phyloP scores from a whole-genome alignment of 148 eudicot genomes.

The Chenopodium suecicum region DNA sequence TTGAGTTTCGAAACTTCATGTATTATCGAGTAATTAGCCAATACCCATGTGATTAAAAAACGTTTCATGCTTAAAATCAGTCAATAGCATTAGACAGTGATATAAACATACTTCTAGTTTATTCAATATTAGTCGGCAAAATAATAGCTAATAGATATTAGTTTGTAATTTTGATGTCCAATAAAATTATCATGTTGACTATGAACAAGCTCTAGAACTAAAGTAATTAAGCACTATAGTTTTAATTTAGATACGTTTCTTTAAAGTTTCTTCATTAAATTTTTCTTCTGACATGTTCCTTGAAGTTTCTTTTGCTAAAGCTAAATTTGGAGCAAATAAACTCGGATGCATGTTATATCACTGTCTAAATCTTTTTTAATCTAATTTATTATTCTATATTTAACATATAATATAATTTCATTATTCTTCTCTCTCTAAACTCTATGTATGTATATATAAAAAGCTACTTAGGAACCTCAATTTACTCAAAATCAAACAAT shows the following conservation, averaged over 20 bases:
- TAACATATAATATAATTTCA: not conserved
- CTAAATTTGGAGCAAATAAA: not conserved
- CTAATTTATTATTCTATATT: too few relatives aligned
- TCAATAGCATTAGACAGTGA: too few relatives aligned
- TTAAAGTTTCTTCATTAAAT: not conserved
- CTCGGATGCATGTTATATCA: constrained; percentile 3
- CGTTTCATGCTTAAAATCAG: not conserved
- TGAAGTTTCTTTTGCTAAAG: constrained; percentile 3
- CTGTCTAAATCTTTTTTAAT: not conserved
- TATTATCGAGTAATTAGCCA: too few relatives aligned
- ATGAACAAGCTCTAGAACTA: not conserved
- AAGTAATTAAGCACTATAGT: not conserved
- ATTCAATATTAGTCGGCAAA: not conserved
- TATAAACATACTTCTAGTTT: not conserved
- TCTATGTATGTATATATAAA: not conserved
- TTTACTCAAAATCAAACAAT: not conserved
- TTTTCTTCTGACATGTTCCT: not conserved
- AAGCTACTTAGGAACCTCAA: not conserved
- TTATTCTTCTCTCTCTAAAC: not conserved
- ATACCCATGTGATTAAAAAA: not conserved
- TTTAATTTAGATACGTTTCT: not conserved
- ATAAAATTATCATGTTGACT: not conserved
- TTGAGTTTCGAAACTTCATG: not conserved
- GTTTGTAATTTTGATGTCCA: not conserved
- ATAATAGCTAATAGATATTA: not conserved